phyloP scores from a whole-genome alignment of 768 basidiomycete species.

The Pleurotus citrinopileatus region DNA sequence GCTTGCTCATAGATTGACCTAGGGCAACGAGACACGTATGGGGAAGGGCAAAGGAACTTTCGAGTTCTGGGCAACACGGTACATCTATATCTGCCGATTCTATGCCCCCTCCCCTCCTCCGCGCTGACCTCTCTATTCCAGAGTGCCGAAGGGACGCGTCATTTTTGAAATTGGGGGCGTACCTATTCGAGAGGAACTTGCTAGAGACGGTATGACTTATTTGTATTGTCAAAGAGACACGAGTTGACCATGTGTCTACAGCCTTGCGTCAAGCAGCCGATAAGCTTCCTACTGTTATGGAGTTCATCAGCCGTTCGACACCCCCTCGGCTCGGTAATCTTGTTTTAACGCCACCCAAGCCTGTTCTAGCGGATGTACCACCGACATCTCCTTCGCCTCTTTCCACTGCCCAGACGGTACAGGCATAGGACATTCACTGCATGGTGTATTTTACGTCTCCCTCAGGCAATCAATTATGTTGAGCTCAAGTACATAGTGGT shows the following conservation, averaged over 20 bases:
- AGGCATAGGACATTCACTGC: no score
- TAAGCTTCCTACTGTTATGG: constrained; percentile 85
- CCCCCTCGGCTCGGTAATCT: constrained; percentile 75
- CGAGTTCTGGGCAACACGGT: constrained; percentile 97
- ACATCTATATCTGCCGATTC: constrained; percentile 18
- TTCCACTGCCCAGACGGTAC: no score
- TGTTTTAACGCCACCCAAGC: constrained; percentile 21
- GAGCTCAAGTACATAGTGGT: no score
- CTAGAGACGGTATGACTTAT: constrained; percentile 71
- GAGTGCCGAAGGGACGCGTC: constrained; percentile 85
- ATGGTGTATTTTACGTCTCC: no score
- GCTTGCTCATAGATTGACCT: background rate
- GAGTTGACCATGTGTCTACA: constrained; percentile 25
- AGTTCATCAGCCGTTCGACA: constrained; percentile 71
- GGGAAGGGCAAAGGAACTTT: constrained; percentile 98
- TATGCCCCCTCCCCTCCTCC: background rate
- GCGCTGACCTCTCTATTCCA: constrained; percentile 25
- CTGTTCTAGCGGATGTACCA: background rate
- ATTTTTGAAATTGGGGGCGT: constrained; percentile 92
- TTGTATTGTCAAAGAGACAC: background rate
- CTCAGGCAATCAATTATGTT: no score
- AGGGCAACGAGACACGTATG: constrained; percentile 99
- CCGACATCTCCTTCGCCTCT: background rate
- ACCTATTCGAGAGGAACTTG: constrained; percentile 88
- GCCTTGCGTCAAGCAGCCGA: constrained; percentile 85